Evolutionary conservation across 257 asterid genomes (phyloP).

Genomic region (Petunia secreta): DNA sequence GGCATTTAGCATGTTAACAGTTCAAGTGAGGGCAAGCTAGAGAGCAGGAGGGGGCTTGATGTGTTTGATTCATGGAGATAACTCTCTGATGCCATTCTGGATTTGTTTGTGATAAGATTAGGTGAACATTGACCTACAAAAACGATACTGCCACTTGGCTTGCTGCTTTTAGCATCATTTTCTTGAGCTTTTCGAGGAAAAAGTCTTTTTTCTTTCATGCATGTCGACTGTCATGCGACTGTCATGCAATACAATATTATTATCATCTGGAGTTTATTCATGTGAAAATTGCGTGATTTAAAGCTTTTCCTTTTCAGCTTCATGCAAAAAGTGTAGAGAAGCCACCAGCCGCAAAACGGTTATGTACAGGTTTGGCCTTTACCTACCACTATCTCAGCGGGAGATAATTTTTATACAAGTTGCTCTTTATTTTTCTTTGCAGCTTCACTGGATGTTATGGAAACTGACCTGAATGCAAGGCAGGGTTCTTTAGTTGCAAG

Average conservation of each 20-base stretch:
- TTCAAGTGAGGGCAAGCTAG: neutral
- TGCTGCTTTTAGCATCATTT: neutral
- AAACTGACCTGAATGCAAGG: constrained; percentile 46
- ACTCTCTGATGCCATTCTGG: neutral
- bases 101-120: neutral
- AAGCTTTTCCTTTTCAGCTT: constrained; percentile 63
- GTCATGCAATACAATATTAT: neutral
- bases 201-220: neutral
- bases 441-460: constrained; percentile 57
- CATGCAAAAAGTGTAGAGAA: constrained; percentile 77
- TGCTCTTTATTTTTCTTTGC: constrained; percentile 36
- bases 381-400: constrained; percentile 18
- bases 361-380: constrained; percentile 62
- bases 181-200: constrained; percentile 5
- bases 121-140: constrained; percentile 5
- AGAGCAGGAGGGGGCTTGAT: neutral
- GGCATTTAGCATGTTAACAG: neutral
- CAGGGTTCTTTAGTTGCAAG: constrained; percentile 67
- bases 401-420: constrained; percentile 32
- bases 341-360: constrained; percentile 71
- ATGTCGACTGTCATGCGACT: neutral
- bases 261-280: neutral
- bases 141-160: neutral
- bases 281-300: constrained; percentile 20
- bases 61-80: constrained; percentile 1